These are phyloP conservation scores for Barnettozyma salicaria DNA, from an alignment of 805 yeast species.

Conservation along the genomic window DNA sequence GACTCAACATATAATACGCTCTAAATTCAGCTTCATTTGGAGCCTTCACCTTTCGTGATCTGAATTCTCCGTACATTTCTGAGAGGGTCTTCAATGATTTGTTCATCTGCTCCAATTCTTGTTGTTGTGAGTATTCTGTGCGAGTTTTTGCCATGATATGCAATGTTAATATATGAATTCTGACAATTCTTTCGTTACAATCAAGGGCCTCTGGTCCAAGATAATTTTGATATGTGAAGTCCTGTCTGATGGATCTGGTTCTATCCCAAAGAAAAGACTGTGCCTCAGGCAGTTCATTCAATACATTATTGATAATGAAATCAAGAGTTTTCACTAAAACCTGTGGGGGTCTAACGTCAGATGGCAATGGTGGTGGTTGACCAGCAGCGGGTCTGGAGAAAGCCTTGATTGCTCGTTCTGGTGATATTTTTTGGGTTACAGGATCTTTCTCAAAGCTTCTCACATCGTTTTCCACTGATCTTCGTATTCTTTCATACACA, in stretches of 20 bases:
- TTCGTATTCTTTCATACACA: constrained; percentile 78
- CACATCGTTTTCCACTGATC: constrained; percentile 84
- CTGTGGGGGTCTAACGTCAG: constrained; percentile 93
- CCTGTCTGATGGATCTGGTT: constrained; percentile 93
- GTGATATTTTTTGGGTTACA: constrained; percentile 49
- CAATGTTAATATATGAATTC: constrained; percentile 76
- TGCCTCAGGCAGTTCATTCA: constrained; percentile 69
- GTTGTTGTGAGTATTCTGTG: constrained; percentile 83
- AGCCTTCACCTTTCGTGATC: constrained; percentile 59
- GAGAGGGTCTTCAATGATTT: constrained; percentile 84
- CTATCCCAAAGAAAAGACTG: constrained; percentile 96
- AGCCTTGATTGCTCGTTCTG: constrained; percentile 71
- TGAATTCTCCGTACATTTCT: constrained; percentile 78
- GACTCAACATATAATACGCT: constrained; percentile 77
- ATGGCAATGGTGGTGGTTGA: constrained; percentile 94
- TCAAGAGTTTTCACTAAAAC: constrained; percentile 60
- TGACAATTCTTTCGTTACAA: constrained; percentile 85
- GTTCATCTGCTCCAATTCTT: constrained; percentile 90
- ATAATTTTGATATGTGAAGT: constrained; percentile 91
- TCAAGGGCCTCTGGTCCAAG: constrained; percentile 91
- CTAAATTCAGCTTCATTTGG: constrained; percentile 92
- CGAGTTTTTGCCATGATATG: constrained; percentile 79
- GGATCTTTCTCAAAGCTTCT: constrained; percentile 65
- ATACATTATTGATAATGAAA: constrained; percentile 58
- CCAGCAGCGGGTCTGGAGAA: constrained; percentile 98